Percentiles rank a stretch among this genome's conserved stretches.
Evolutionary conservation across 2,329 filamentous ascomycete genomes (phyloP).

Genomic region (Phyllosticta paracitricarpa): DNA sequence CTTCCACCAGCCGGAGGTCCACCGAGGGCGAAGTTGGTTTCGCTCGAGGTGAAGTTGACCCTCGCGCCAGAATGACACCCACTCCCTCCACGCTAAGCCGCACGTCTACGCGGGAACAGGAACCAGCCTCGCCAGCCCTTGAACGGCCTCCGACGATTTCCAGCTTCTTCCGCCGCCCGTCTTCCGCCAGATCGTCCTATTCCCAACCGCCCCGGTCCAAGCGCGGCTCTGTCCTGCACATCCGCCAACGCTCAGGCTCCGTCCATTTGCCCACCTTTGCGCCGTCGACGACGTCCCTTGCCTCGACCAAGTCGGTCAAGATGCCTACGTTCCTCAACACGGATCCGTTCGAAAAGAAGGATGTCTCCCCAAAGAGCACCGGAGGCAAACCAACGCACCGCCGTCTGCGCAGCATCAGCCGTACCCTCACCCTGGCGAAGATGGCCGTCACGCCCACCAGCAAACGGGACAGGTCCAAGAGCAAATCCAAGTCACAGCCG

Average conservation of each 20-base stretch:
- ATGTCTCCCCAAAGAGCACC: neutral
- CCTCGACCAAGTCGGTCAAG: conserved; percentile 21
- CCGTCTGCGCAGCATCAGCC: conserved; percentile 27
- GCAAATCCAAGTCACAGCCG: conserved; percentile 1
- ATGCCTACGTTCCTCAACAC: conserved; percentile 28
- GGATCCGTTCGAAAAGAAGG: conserved; percentile 26
- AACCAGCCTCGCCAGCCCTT: neutral
- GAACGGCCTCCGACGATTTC: neutral
- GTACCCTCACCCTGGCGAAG: conserved; percentile 27
- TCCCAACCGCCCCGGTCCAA: conserved; percentile 7
- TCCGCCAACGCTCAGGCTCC: conserved; percentile 8
- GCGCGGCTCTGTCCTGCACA: conserved; percentile 1
- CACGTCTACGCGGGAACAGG: neutral
- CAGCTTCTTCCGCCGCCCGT: conserved; percentile 1
- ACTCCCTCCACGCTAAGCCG: neutral
- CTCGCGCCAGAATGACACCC: neutral
- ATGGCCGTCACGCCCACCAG: conserved; percentile 24
- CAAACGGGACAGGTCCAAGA: conserved; percentile 5
- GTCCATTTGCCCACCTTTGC: conserved; percentile 6
- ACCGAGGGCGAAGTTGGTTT: neutral
- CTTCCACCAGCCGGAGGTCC: neutral
- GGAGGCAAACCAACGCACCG: conserved; percentile 18
- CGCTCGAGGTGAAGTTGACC: neutral
- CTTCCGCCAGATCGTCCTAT: conserved; percentile 7
- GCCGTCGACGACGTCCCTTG: conserved; percentile 15